A percentile compares a stretch with the other conserved stretches of the same genome.
Evolutionary conservation across 805 yeast species (phyloP).

Genomic region (Hanseniaspora lachancei): DNA sequence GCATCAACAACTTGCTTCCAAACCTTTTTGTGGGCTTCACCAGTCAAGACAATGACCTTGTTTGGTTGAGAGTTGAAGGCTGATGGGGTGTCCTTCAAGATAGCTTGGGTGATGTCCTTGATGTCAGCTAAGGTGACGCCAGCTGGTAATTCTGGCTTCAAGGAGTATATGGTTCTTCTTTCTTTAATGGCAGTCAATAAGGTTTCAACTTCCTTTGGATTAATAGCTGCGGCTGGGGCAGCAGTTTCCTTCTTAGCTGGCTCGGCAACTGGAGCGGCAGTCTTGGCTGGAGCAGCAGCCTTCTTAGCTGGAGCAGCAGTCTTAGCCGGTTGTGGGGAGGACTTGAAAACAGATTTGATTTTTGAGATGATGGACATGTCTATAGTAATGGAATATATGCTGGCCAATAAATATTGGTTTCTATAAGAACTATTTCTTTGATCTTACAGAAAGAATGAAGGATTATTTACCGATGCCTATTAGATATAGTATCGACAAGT

Average conservation of each 20-base stretch:
- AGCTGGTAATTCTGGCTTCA: slow-evolving; percentile 34
- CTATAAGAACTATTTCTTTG: too few relatives aligned
- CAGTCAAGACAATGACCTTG: slow-evolving; percentile 37
- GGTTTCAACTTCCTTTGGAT: slow-evolving; percentile 3
- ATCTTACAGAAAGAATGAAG: neutral
- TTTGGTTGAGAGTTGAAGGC: slow-evolving; percentile 40
- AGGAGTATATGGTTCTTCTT: slow-evolving; percentile 38
- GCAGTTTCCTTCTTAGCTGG: neutral
- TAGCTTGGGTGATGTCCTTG: slow-evolving; percentile 31
- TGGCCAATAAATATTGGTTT: neutral
- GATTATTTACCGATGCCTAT: too few relatives aligned
- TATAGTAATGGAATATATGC: neutral
- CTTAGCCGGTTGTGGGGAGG: neutral
- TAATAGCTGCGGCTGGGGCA: slow-evolving; percentile 11
- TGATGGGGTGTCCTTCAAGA: slow-evolving; percentile 39
- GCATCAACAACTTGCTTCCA: slow-evolving; percentile 34
- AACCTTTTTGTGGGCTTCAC: slow-evolving; percentile 33
- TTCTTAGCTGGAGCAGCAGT: neutral
- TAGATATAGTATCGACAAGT: too few relatives aligned
- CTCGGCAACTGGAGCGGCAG: neutral
- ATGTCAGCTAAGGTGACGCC: slow-evolving; percentile 31
- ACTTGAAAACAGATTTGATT: slow-evolving; percentile 1
- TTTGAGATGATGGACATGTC: slow-evolving; percentile 3
- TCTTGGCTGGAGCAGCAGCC: slow-evolving; percentile 2
- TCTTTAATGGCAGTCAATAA: slow-evolving; percentile 27